Base-by-base conservation (phyloP, 192 early-diverging fungal genomes). In the Coemansia sp. region DNA sequence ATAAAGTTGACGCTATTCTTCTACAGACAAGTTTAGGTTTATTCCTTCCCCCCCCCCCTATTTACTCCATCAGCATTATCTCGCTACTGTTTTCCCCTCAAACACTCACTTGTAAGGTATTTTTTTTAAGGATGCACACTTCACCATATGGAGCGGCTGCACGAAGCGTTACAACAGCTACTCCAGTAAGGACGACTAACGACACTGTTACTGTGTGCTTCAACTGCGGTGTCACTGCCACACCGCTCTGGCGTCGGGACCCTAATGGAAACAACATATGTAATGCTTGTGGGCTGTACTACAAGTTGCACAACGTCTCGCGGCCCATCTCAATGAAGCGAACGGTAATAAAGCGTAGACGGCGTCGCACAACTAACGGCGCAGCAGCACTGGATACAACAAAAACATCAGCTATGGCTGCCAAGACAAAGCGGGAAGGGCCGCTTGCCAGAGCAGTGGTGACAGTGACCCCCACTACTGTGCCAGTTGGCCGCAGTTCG, bases 281-380 rank as follows among this genome's bases (percentile, higher is more conserved):
- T 80, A 96, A 96, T 72, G 93, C 93, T 18, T 96, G 94, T 73
- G 95, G 95, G 2, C 78, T 96, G 32, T 95, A 96, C 73, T 94
- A 83, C 71, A 91, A 89, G 62, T 85, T 93, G 32, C 91, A 96
- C 74, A 84, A 82, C 73, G 73, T 83, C 26, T 77, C 88, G 28
- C 83, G 94, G 25, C 94, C 94, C 28, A 80, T 89, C 48, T 86
- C 83, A 7, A 83, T 92, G 82, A 87, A 89, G 65, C 78, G 86
- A 18, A 70, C 83, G 5, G 84, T 88, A 9, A 90, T 92, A 60
- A 87, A 88, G 71, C 82, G 91, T 9, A 71, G 89, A 44, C 88
- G 88, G 31, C 83, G 90, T 28, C 83, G 86, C 19, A 55, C 64
- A 5, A 69, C 67, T 26, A 73, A 67, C 64, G 49, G 14, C 30